Percentiles rank a stretch among this genome's conserved stretches.
Conservation (phyloP, 2,329 filamentous ascomycete genomes). For the Leptodontidium sp. region DNA sequence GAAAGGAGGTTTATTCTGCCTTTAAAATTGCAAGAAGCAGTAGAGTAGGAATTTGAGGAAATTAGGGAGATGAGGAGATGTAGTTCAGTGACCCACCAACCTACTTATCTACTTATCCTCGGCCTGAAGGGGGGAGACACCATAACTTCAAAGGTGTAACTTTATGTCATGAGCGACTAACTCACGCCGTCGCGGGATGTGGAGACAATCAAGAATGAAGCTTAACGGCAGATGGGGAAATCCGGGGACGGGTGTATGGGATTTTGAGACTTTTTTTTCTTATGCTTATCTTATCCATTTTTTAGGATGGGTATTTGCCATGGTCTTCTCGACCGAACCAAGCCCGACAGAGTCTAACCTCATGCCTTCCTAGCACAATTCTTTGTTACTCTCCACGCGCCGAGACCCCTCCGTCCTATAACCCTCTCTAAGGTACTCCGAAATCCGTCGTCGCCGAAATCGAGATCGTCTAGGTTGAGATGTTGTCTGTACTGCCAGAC, state of each 20-base stretch:
- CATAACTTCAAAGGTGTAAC: constrained; percentile 6
- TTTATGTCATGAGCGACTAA: constrained; percentile 27
- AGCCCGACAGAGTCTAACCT: background rate
- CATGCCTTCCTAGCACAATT: constrained; percentile 31
- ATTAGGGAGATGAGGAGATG: background rate
- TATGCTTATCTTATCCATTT: constrained; percentile 15
- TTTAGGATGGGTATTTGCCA: constrained; percentile 16
- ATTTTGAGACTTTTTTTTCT: constrained; percentile 22
- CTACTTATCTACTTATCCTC: background rate
- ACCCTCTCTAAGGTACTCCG: constrained; percentile 75
- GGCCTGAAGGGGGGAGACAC: background rate
- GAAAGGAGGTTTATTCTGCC: background rate
- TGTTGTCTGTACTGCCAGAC: constrained; percentile 74
- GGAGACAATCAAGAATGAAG: constrained; percentile 15
- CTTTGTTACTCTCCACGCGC: constrained; percentile 69
- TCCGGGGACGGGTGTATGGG: constrained; percentile 8
- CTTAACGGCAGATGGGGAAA: constrained; percentile 10
- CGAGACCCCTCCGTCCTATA: constrained; percentile 67
- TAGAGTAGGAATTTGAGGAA: background rate
- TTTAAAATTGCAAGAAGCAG: too few species aligned
- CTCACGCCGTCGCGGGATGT: constrained; percentile 18
- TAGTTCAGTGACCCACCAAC: background rate
- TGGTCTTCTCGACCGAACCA: background rate
- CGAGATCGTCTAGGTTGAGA: constrained; percentile 81
- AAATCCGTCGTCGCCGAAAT: constrained; percentile 79